Base-by-base conservation (phyloP, 257 asterid species). In the Phtheirospermum japonicum region DNA sequence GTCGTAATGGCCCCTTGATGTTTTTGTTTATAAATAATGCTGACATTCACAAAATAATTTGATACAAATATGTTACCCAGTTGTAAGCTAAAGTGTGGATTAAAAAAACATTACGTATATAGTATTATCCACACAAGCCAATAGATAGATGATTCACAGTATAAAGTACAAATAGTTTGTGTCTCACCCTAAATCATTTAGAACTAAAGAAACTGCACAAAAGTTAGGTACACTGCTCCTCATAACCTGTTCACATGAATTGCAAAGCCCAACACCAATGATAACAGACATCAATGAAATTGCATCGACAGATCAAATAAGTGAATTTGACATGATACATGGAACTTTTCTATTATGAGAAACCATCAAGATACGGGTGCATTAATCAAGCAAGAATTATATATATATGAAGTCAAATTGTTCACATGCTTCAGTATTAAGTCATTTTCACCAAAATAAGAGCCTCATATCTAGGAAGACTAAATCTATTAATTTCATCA, bases 171-270 rank as follows among this genome's bases (percentile, higher is more conserved):
- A 48, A 65, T 12, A 42, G 12, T 64, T 77, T 59, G 16, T 58
- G 57, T 72, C 96, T 66, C 75, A 91, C 98, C 97, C 99, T 74
- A 92, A 76, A 78, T 86, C 99, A 64, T 86, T 76, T 65, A 92
- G 83, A 65, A 93, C 93, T 55, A 92, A 81, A 63, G 99, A 96
- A 79, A 92, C 96, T 42, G 99, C 99, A 80, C 93, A 92, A 79
- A 92, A 92, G 77, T 92, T 92, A 45, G 99, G 97, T 68, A 92
- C 63, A 48, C 99, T 96, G 58, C 97, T 92, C 73, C 92, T 83
- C 85, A 89, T 84, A 51, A 92, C 98, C 98, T 92, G 94, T 71
- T 63, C 63, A 70, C 65, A 73, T 51, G 63, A 52, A 50, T 74
- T 42, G 42, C 18, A 30, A 30, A 74, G 51, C 55, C 59, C 66